A percentile compares a stretch with the other conserved stretches of the same genome.
Conservation (phyloP, 192 early-diverging fungal genomes). For the Backusella westeae region DNA sequence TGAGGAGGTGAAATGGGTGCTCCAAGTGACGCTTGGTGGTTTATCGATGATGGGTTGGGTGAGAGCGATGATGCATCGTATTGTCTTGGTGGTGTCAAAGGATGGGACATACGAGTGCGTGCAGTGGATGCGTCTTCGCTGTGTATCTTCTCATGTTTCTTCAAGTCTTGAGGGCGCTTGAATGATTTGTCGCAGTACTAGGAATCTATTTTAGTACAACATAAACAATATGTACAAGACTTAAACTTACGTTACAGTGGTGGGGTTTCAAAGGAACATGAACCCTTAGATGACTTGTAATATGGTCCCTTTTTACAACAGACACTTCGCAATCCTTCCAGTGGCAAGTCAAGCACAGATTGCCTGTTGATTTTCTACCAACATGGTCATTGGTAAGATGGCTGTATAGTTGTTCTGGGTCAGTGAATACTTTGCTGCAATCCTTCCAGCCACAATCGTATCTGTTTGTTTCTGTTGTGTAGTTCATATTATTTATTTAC, state of each 20-base stretch:
- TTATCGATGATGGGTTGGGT: slow-evolving; percentile 10
- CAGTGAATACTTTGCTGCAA: slow-evolving; percentile 54
- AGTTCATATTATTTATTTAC: not conserved
- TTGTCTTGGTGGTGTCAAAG: slow-evolving; percentile 18
- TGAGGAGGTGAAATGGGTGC: slow-evolving; percentile 14
- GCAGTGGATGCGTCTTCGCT: slow-evolving; percentile 35
- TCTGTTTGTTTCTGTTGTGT: not conserved
- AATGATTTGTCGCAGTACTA: slow-evolving; percentile 76
- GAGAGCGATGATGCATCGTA: not conserved
- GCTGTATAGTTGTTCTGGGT: slow-evolving; percentile 80
- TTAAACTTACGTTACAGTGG: slow-evolving; percentile 71
- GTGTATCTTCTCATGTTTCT: slow-evolving; percentile 89
- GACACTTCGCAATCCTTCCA: slow-evolving; percentile 80
- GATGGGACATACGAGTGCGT: not conserved
- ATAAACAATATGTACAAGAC: slow-evolving; percentile 68
- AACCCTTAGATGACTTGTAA: slow-evolving; percentile 92
- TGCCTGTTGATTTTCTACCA: slow-evolving; percentile 84
- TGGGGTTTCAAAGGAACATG: slow-evolving; percentile 93
- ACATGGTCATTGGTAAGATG: slow-evolving; percentile 91
- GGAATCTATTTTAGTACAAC: slow-evolving; percentile 45
- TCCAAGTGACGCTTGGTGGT: slow-evolving; percentile 25
- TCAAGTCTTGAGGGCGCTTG: slow-evolving; percentile 92
- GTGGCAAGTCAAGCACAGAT: slow-evolving; percentile 83
- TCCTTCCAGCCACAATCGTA: slow-evolving; percentile 41
- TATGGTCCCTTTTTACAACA: slow-evolving; percentile 90